phyloP scores from a whole-genome alignment of 441 rosid genomes.

The Adansonia rubrostipa region DNA sequence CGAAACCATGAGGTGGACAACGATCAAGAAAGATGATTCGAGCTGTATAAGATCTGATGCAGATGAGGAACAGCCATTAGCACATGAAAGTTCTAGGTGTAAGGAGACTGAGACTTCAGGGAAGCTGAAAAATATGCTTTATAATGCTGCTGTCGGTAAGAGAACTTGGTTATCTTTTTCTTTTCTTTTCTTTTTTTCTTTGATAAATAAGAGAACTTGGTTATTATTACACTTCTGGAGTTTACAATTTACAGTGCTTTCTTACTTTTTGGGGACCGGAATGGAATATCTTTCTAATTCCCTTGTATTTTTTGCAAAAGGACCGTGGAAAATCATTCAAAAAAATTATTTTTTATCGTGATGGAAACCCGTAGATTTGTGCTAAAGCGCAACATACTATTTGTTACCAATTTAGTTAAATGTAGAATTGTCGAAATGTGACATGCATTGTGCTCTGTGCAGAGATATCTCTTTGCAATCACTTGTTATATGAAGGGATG shows the following conservation, averaged over 20 bases:
- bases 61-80: slow-evolving; percentile 37
- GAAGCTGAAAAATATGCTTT: slow-evolving; percentile 39
- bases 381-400: slow-evolving; percentile 2
- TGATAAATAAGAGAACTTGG: slow-evolving; percentile 42
- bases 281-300: neutral
- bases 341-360: neutral
- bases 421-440: slow-evolving; percentile 22
- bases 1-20: slow-evolving; percentile 44
- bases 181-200: neutral
- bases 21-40: slow-evolving; percentile 39
- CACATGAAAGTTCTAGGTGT: slow-evolving; percentile 32
- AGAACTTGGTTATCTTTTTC: slow-evolving; percentile 19
- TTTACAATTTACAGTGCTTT: slow-evolving; percentile 17
- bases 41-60: slow-evolving; percentile 38
- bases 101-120: slow-evolving; percentile 37
- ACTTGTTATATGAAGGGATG: slow-evolving; percentile 56
- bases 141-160: slow-evolving; percentile 68
- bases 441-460: slow-evolving; percentile 45
- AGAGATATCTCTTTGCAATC: slow-evolving; percentile 70
- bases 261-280: neutral
- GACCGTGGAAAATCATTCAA: neutral
- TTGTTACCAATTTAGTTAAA: neutral
- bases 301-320: neutral
- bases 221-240: neutral
- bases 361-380: neutral